Evolutionary conservation across 345 rosid genomes (phyloP).

Genomic region (Camelina hispida): DNA sequence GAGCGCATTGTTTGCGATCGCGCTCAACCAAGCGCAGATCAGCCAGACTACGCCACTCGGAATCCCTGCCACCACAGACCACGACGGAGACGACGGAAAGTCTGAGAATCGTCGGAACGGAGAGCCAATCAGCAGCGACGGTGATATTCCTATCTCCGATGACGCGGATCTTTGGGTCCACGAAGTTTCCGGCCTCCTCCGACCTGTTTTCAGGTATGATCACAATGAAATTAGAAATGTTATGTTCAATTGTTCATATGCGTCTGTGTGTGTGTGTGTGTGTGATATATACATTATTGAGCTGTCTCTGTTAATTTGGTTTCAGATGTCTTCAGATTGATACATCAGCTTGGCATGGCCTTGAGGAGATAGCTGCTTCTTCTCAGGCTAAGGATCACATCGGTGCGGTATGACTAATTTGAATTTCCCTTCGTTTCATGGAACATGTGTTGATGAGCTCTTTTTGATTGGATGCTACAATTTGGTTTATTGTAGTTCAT

Average conservation of each 20-base stretch:
- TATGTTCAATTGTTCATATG: no score
- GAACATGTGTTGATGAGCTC: not conserved
- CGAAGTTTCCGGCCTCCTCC: slow-evolving; percentile 74
- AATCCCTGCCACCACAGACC: slow-evolving; percentile 23
- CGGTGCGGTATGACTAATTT: slow-evolving; percentile 65
- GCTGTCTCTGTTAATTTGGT: not conserved
- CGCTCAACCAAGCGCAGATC: slow-evolving; percentile 42
- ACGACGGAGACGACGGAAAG: slow-evolving; percentile 36
- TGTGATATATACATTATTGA: slow-evolving; percentile 21
- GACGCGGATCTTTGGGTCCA: slow-evolving; percentile 82
- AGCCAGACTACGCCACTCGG: slow-evolving; percentile 69
- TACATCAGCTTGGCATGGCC: slow-evolving; percentile 75
- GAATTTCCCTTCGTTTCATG: not conserved
- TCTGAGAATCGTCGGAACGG: slow-evolving; percentile 10
- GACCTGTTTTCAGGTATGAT: slow-evolving; percentile 73
- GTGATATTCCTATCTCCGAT: slow-evolving; percentile 57
- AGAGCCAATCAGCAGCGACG: slow-evolving; percentile 49
- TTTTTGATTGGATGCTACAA: slow-evolving; percentile 7
- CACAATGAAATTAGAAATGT: slow-evolving; percentile 4
- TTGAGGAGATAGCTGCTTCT: slow-evolving; percentile 82
- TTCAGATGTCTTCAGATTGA: slow-evolving; percentile 76
- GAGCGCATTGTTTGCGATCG: slow-evolving; percentile 74
- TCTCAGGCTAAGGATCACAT: slow-evolving; percentile 76
- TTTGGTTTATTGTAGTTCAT: slow-evolving; percentile 56
- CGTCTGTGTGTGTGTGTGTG: not conserved